Conservation (phyloP, 2,329 filamentous ascomycete species). For the Arthrobotrys iridis region DNA sequence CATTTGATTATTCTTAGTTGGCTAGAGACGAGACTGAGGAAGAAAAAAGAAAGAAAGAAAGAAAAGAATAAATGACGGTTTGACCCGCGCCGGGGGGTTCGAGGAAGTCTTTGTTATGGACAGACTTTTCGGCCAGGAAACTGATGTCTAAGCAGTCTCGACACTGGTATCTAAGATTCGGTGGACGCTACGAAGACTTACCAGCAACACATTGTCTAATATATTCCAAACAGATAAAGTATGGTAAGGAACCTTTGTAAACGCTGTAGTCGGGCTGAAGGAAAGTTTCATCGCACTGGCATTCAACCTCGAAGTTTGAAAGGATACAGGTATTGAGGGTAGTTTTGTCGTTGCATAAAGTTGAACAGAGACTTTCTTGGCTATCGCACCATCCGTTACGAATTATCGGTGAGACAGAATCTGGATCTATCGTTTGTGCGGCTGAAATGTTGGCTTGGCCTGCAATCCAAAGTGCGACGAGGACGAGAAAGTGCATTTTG, state of each 20-base stretch:
- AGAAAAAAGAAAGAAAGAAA: no score
- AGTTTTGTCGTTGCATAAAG: not conserved
- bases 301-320: not conserved
- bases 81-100: no score
- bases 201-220: slow-evolving; percentile 18
- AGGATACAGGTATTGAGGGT: slow-evolving; percentile 17
- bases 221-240: slow-evolving; percentile 26
- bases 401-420: slow-evolving; percentile 2
- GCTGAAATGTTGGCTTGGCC: slow-evolving; percentile 10
- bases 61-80: no score
- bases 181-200: not conserved
- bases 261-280: slow-evolving; percentile 20
- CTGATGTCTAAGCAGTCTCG: no score
- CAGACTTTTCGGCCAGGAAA: no score
- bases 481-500: not conserved
- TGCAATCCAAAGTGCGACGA: not conserved
- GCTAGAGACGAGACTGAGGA: no score
- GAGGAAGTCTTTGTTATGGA: no score
- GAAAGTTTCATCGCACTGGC: slow-evolving; percentile 3
- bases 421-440: slow-evolving; percentile 22
- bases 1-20: no score
- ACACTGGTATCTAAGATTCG: no score
- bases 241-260: slow-evolving; percentile 8
- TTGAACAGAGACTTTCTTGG: slow-evolving; percentile 19
- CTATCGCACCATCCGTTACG: slow-evolving; percentile 22